Base-by-base conservation (phyloP, 1,284 basidiomycete species). In the Ustilago esculenta region DNA sequence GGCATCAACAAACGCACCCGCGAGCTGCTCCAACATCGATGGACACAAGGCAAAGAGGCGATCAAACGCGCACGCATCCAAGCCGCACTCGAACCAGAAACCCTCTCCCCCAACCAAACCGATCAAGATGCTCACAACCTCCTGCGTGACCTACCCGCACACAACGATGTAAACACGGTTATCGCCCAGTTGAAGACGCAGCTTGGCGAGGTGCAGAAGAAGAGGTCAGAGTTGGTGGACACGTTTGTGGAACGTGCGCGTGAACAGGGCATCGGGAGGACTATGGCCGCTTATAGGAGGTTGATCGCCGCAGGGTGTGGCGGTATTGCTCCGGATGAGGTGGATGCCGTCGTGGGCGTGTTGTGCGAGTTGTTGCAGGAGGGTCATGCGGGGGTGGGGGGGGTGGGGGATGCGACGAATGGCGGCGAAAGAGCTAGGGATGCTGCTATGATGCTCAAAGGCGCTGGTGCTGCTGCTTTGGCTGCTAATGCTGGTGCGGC, bases 1-100 rank as follows among this genome's bases (percentile, higher is more conserved):
- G 92, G 91, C 82, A 90, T 95, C 87, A 89, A 88, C 21, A 87
- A 87, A 73, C 86, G 90, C 55, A 92, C 91, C 82, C 86, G 90
- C 2, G 70, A 74, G 6, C 66, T 73, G 17, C 45, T 73, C 12
- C 70, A 64, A 36, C 51, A 41, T n/a, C 66, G 68, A 3, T 81
- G 77, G 77, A 40, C 57, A n/a, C 46, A 66, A 23, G 71, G 59
- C 34, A 59, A 73, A 24, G 64, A 60, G 24, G 60, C 48, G 9
- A 45, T 77, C 53, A 71, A 72, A 53, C 57, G 59, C 4, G 72
- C 71, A 4, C 52, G 77, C 5, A 34, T 56, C 24, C 73, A 77
- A 35, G 57, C 58, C 14, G 56, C 60, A 4, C 40, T 76, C 14
- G 59, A 53, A 15, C 45, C 63, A 12, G 69, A 64, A 32, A 47